phyloP scores from a whole-genome alignment of 495 filamentous ascomycete genomes.

The Ascobolus immersus region DNA sequence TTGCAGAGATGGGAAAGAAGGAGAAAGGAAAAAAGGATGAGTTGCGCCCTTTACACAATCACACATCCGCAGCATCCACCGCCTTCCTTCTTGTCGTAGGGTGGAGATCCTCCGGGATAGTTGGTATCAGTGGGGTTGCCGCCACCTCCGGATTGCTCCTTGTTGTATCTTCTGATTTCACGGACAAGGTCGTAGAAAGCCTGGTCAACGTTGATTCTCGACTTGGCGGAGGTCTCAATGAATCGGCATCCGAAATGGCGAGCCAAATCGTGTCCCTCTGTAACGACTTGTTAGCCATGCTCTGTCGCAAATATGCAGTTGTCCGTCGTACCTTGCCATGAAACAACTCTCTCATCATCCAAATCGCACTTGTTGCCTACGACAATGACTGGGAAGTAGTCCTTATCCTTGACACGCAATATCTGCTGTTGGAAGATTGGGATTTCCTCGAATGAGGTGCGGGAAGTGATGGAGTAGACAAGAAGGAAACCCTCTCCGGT shows the following conservation, averaged over 20 bases:
- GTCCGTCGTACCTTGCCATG: constrained; percentile 50
- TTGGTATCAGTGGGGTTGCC: constrained; percentile 25
- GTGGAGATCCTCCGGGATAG: constrained; percentile 20
- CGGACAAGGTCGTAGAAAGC: constrained; percentile 95
- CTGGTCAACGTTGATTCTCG: constrained; percentile 90
- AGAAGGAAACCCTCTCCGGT: constrained; percentile 95
- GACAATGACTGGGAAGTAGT: constrained; percentile 96
- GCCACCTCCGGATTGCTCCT: constrained; percentile 72
- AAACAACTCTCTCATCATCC: constrained; percentile 69
- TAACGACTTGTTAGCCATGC: constrained; percentile 13
- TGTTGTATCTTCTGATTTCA: constrained; percentile 92
- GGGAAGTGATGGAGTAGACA: constrained; percentile 92
- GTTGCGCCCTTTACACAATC: constrained; percentile 64
- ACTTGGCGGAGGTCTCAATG: constrained; percentile 97
- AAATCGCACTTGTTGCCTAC: constrained; percentile 99
- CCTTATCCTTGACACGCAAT: constrained; percentile 92
- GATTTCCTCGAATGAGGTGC: constrained; percentile 95
- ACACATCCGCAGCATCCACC: constrained; percentile 75
- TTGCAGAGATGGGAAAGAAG: no score
- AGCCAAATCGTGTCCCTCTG: constrained; percentile 78
- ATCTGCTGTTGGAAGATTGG: constrained; percentile 97
- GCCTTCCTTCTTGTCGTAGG: constrained; percentile 36
- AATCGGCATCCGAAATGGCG: constrained; percentile 81
- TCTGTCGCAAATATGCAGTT: constrained; percentile 1
- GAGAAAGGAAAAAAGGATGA: no score